These are phyloP conservation scores for Lentinus polychrous DNA, from an alignment of 1,284 basidiomycete genomes.

Conservation along the genomic window DNA sequence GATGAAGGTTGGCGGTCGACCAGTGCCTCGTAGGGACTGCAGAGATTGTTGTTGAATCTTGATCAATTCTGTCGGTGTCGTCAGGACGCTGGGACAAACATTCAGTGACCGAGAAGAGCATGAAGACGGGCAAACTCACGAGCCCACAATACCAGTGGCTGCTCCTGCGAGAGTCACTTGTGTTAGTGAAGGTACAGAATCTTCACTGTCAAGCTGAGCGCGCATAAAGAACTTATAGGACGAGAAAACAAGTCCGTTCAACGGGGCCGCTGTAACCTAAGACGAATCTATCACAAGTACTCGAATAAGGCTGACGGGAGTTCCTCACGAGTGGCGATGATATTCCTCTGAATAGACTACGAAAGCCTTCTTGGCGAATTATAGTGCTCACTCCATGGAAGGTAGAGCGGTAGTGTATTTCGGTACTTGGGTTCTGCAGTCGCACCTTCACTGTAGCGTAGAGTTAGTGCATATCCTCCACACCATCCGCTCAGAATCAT, in stretches of 20 bases:
- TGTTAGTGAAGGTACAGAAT: constrained; percentile 47
- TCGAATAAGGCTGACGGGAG: neutral
- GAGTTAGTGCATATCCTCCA: neutral
- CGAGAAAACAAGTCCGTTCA: constrained; percentile 73
- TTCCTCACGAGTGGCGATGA: constrained; percentile 58
- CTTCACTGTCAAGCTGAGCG: constrained; percentile 39
- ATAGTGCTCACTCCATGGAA: constrained; percentile 59
- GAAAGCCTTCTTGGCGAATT: constrained; percentile 55
- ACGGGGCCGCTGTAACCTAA: constrained; percentile 60
- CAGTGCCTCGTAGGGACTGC: neutral
- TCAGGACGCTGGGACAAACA: constrained; percentile 53
- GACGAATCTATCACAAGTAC: neutral
- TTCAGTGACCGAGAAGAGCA: constrained; percentile 1
- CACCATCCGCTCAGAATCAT: constrained; percentile 13
- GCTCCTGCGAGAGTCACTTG: constrained; percentile 75
- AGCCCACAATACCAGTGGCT: constrained; percentile 68
- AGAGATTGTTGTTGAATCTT: constrained; percentile 73
- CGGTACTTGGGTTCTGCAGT: constrained; percentile 56
- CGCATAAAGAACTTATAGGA: constrained; percentile 68
- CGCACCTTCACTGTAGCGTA: constrained; percentile 59
- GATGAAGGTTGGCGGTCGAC: constrained; percentile 33
- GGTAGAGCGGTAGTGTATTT: constrained; percentile 51
- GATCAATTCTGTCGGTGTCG: constrained; percentile 78
- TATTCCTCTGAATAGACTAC: constrained; percentile 68
- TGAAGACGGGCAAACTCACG: constrained; percentile 41